A percentile compares a stretch with the other conserved stretches of the same genome.
Conservation (phyloP, 805 yeast genomes). For the Lachancea dasiensis region DNA sequence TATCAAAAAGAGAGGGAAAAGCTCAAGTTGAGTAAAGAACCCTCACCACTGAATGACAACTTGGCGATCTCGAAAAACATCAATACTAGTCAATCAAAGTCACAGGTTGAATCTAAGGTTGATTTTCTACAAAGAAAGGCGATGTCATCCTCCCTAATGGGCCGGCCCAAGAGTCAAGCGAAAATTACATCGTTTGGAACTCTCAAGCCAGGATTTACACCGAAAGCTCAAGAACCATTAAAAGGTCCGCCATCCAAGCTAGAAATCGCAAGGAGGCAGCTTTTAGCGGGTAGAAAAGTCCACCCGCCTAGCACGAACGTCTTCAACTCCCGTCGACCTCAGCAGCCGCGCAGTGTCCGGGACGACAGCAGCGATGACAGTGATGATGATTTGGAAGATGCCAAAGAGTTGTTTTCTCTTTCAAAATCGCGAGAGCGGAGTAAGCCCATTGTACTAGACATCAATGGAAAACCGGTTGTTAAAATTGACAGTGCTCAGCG, state of each 20-base stretch:
- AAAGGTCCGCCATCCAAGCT: constrained; percentile 33
- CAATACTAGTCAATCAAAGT: too few species aligned
- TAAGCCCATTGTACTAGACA: constrained; percentile 37
- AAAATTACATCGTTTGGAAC: constrained; percentile 37
- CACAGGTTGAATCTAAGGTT: constrained; percentile 23
- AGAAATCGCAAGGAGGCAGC: constrained; percentile 35
- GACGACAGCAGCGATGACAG: constrained; percentile 37
- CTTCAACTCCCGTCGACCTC: constrained; percentile 37
- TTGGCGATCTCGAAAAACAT: too few species aligned
- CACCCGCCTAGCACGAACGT: constrained; percentile 48
- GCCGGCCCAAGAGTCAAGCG: constrained; percentile 31
- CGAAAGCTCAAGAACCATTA: constrained; percentile 19
- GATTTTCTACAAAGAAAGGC: constrained; percentile 32
- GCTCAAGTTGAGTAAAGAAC: constrained; percentile 11
- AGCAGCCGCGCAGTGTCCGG: constrained; percentile 16
- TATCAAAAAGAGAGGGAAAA: constrained; percentile 31
- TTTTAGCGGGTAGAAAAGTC: constrained; percentile 27
- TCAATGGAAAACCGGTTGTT: constrained; percentile 35
- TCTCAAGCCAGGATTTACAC: constrained; percentile 25
- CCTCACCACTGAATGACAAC: constrained; percentile 12
- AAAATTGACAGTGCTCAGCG: constrained; percentile 37
- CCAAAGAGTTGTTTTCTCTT: constrained; percentile 32
- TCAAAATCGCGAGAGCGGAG: constrained; percentile 28
- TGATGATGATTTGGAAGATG: constrained; percentile 35
- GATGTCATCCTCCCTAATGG: constrained; percentile 24